Evolutionary conservation across 169 alveolate genomes (phyloP), one percentile per base, ranked within the genome.

Genomic region (Plasmodium cynomolgi): DNA sequence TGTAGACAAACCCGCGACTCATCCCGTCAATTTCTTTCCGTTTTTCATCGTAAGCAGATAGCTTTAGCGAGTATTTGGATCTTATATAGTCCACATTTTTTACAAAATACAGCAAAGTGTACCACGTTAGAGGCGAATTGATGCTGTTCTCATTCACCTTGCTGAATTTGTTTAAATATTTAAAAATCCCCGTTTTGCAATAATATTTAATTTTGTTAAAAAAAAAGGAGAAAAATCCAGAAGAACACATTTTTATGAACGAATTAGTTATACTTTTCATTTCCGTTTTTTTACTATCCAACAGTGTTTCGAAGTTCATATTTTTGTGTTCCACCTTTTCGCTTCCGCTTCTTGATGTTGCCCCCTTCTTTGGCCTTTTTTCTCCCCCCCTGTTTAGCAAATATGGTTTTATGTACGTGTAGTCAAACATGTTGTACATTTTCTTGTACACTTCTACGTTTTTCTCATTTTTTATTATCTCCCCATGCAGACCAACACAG

Each of bases 401-500:
- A 81, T 81, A 31, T 3, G 56, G 31, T 29, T 81, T 81, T 47
- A 91, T 20, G 20, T 23, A 20, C 15, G 31, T 41, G 29, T 71
- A 91, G 37, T 91, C 95, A 31, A 82, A 15, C 81, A 91, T 79
- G 58, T 91, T 91, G 58, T 91, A 81, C 84, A 73, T 75, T 44
- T 91, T 91, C 74, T 91, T 91, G 71, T 81, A 91, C 34, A 20
- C 34, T 29, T 91, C 84, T 54, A 91, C 26, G 83, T 44, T 68
- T 56, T 91, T 91, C 74, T 91, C 95, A 54, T 91, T 91, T 81
- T 91, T 91, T 50, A 91, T 71, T 81, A 91, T 91, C 74, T 91
- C 95, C 26, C 95, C 95, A 91, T 81, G 83, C 37, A 91, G 50
- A 23, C 95, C 95, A 68, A 91, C 92, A 50, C 95, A 91, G 23